Base-by-base conservation (phyloP, 2,329 filamentous ascomycete genomes). In the Penicillium sp. region DNA sequence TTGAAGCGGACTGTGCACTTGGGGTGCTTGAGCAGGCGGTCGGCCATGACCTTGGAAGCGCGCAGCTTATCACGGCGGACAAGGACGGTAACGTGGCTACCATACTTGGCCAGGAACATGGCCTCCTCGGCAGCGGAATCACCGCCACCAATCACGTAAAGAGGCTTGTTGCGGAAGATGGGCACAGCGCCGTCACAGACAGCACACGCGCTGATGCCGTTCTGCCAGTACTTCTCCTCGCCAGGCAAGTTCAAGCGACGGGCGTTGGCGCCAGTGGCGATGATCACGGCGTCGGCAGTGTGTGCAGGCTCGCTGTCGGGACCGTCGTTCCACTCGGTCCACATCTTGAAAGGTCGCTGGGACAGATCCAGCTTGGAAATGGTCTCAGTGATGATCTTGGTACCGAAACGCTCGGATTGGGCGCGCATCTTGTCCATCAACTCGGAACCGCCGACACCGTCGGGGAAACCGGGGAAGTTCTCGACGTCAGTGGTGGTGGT, bases 401-500 rank as follows among this genome's bases (percentile, higher is more conserved):
- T 96, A 66, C 93, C 94, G 73, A 95, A 97, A 52, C 84, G 85
- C 71, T 86, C 82, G 50, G 90, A 95, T 73, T 98, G 93, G 52
- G 80, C 82, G 71, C 86, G 86, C 91, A 98, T 97, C 70, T 85
- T 82, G 60, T 96, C 91, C 93, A 98, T 98, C 58, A 98, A 77
- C 65, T 89, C 85, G 48, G 80, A 73, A 58, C 93, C 93, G 73
- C 89, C 86, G 68, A 98, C 90, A 55, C 85, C 87, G 62, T 88
- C 81, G 64, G 88, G 86, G 76, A 97, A 98, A 41, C 93, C 93
- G 26, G 93, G 93, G 73, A 86, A 98, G 80, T 98, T 98, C 78
- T 98, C 93, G 51, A 98, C 84, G 60, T 98, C 94, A 64, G 95
- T 97, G 47, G 93, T 98, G 26, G 94, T 98, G 47, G 94, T 98